Evolutionary conservation across 2,329 filamentous ascomycete species (phyloP), one percentile per base, ranked within the genome.

Genomic region (Epichloe elymi): DNA sequence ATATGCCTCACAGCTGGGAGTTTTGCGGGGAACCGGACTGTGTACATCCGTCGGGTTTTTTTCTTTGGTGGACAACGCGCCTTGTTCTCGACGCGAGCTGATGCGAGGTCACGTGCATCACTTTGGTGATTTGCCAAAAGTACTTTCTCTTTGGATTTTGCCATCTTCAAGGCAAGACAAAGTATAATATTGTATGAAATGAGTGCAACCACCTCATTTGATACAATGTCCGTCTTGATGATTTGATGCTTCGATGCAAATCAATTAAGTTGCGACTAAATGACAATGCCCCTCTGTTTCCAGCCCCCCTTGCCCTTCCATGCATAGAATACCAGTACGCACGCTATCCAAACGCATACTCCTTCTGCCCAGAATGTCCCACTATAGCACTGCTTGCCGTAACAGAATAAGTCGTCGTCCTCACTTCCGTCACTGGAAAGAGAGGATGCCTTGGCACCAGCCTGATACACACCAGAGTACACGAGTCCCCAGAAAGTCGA

Each of bases 401-500:
- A 87, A 64, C 91, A 97, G 57, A 95, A 78, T 2, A 76, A 69
- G 54, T 78, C 73, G 8, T 73, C 70, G 0, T 70, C 61, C 48
- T 63, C 59, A 19, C 57, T 60, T 3, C 58, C 63, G 17, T 57
- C 63, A 2, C 58, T 45, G 2, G 52, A 51, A 56, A 66, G 52
- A 55, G 61, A 63, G 15, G 69, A 67, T 20, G 67, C 65, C 46
- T 68, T 69, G 0, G 83, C 82, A 1, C 79, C 85, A 42, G 74
- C 74, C 66, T 93, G 83, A 61, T 94, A 94, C 2, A 88, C 82
- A 0, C 74, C 78, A 5, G 86, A 88, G 65, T 97, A 98, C n/a
- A 96, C 72, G 0, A 93, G 67, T 0, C 90, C 88, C 89, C 91
- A 98, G 35, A 95, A 76, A 0, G 88, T 88, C 0, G 91, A 89